These are phyloP conservation scores for Aphanomyces cochlioides DNA, from an alignment of 352 stramenopile species.

Conservation along the genomic window DNA sequence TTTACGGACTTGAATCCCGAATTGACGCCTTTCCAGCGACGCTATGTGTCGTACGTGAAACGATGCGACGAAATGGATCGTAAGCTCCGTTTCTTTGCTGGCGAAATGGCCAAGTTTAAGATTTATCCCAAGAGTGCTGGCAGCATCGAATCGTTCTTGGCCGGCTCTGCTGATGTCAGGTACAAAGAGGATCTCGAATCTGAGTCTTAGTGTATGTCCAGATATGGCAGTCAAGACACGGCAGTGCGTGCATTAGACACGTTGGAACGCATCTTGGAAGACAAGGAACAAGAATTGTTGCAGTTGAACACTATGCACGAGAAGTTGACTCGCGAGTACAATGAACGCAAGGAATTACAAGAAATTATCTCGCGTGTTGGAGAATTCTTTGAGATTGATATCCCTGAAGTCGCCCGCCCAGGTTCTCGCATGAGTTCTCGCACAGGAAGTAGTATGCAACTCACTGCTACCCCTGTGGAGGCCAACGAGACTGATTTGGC, in stretches of 20 bases:
- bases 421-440: slow-evolving; percentile 55
- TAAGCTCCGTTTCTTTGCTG: slow-evolving; percentile 96
- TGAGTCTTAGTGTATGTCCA: neutral
- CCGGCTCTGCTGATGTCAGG: slow-evolving; percentile 63
- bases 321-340: slow-evolving; percentile 97
- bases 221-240: slow-evolving; percentile 64
- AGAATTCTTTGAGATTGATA: slow-evolving; percentile 86
- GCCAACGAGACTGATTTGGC: slow-evolving; percentile 20
- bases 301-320: slow-evolving; percentile 98
- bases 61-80: slow-evolving; percentile 99
- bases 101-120: slow-evolving; percentile 93
- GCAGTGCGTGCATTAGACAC: slow-evolving; percentile 87
- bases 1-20: slow-evolving; percentile 99
- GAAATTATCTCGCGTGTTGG: slow-evolving; percentile 74
- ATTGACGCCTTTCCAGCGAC: slow-evolving; percentile 97
- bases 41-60: slow-evolving; percentile 98
- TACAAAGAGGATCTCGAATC: slow-evolving; percentile 33
- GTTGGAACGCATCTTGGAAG: slow-evolving; percentile 94
- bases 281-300: slow-evolving; percentile 94
- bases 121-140: slow-evolving; percentile 72
- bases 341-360: slow-evolving; percentile 89
- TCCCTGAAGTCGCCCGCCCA: slow-evolving; percentile 50
- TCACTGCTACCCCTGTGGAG: neutral
- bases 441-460: slow-evolving; percentile 35
- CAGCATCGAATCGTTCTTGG: slow-evolving; percentile 73